These are phyloP conservation scores for Neckera pumila DNA, from an alignment of 225 moss, liverwort and hornwort species.

Conservation along the genomic window DNA sequence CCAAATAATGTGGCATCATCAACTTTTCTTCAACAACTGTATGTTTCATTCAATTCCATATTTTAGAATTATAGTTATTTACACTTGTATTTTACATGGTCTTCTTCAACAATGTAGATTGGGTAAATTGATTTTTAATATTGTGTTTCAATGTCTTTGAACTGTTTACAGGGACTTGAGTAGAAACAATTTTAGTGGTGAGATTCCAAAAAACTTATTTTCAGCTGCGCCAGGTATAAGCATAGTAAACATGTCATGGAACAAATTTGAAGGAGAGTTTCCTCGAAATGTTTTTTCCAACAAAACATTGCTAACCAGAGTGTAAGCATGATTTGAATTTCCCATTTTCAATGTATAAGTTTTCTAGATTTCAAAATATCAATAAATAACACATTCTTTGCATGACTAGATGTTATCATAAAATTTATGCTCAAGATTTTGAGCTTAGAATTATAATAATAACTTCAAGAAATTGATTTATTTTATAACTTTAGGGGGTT, in stretches of 20 bases:
- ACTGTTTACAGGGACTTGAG: not conserved
- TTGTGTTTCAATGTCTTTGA: not conserved
- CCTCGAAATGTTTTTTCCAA: not conserved
- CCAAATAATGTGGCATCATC: not conserved
- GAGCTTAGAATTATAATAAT: not conserved
- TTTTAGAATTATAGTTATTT: not conserved
- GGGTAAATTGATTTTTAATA: not conserved
- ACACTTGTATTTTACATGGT: not conserved
- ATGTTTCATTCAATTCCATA: not conserved
- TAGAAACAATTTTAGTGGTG: not conserved
- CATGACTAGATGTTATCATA: not conserved
- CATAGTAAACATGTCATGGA: not conserved
- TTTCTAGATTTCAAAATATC: no score
- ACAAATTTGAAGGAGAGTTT: not conserved
- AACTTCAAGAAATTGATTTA: no score
- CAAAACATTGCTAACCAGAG: not conserved
- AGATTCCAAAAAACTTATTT: not conserved
- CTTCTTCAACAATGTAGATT: not conserved
- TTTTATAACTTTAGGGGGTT: no score
- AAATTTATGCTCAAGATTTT: no score
- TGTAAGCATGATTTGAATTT: not conserved
- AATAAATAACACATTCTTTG: not conserved
- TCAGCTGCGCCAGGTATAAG: not conserved
- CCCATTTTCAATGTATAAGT: not conserved
- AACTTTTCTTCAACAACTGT: not conserved